Conservation (phyloP, 345 rosid species). For the Lepidium africanum region DNA sequence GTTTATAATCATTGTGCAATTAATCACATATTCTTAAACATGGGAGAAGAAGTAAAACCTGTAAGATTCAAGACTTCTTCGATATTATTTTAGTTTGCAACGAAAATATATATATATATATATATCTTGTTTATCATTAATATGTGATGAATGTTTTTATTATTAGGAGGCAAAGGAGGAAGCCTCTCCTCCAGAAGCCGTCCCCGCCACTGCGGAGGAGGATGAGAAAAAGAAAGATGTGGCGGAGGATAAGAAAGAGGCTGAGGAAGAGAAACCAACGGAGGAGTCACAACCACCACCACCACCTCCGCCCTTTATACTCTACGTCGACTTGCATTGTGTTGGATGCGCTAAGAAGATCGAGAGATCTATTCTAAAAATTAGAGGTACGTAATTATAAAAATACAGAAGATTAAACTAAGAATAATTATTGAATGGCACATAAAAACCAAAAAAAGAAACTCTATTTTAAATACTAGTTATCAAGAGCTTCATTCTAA, state of each 20-base stretch:
- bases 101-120: background rate
- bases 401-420: background rate
- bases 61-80: slow-evolving; percentile 25
- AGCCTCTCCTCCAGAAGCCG: slow-evolving; percentile 24
- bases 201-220: slow-evolving; percentile 13
- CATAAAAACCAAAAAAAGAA: no score
- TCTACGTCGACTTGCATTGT: slow-evolving; percentile 84
- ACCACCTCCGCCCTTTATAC: slow-evolving; percentile 60
- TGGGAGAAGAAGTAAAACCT: slow-evolving; percentile 81
- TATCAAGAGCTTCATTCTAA: no score
- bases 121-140: background rate
- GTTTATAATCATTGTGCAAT: background rate
- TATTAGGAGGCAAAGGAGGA: slow-evolving; percentile 40
- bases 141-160: background rate
- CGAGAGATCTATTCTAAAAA: slow-evolving; percentile 63
- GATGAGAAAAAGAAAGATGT: slow-evolving; percentile 34
- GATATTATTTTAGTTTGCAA: background rate
- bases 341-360: slow-evolving; percentile 92
- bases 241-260: slow-evolving; percentile 29
- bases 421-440: no score
- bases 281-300: slow-evolving; percentile 36
- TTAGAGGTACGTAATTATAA: slow-evolving; percentile 44
- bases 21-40: slow-evolving; percentile 13
- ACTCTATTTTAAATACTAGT: no score
- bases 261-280: slow-evolving; percentile 30